Conservation (phyloP, 768 basidiomycete species). For the Leccinum imitatum region DNA sequence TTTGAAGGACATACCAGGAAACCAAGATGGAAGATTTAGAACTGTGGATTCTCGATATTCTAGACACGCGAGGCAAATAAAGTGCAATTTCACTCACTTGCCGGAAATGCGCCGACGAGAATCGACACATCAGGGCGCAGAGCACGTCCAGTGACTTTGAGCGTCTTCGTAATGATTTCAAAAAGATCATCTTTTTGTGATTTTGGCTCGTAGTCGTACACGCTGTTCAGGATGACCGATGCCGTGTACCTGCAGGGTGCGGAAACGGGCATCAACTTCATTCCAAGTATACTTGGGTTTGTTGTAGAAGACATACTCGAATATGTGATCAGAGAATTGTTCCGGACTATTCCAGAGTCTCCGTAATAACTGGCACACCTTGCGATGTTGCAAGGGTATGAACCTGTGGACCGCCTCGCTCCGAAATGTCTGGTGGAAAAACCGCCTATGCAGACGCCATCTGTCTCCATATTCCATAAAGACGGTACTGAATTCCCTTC, state of each 20-base stretch:
- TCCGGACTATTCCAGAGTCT: slow-evolving; percentile 35
- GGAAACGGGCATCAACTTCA: neutral
- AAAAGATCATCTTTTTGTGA: slow-evolving; percentile 15
- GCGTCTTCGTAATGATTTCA: slow-evolving; percentile 6
- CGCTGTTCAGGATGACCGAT: slow-evolving; percentile 20
- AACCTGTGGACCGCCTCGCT: slow-evolving; percentile 26
- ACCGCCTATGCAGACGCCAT: slow-evolving; percentile 34
- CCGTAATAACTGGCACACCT: slow-evolving; percentile 32
- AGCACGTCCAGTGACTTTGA: slow-evolving; percentile 8
- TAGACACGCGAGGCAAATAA: neutral
- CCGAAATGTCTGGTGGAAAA: slow-evolving; percentile 30
- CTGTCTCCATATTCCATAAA: slow-evolving; percentile 33
- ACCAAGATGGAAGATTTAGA: slow-evolving; percentile 23
- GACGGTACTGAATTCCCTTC: slow-evolving; percentile 22
- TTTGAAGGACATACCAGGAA: slow-evolving; percentile 26
- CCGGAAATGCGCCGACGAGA: slow-evolving; percentile 18
- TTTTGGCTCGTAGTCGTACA: slow-evolving; percentile 22
- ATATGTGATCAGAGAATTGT: slow-evolving; percentile 33
- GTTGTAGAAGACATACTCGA: slow-evolving; percentile 25
- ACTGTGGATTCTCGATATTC: slow-evolving; percentile 7
- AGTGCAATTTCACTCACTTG: slow-evolving; percentile 8
- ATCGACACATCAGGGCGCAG: slow-evolving; percentile 21
- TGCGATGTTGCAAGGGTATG: slow-evolving; percentile 31
- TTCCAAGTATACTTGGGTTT: neutral
- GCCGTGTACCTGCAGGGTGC: slow-evolving; percentile 16